A percentile compares a stretch with the other conserved stretches of the same genome.
These are phyloP conservation scores for Apiosordaria backusii DNA, from an alignment of 495 filamentous ascomycete species.

Conservation along the genomic window DNA sequence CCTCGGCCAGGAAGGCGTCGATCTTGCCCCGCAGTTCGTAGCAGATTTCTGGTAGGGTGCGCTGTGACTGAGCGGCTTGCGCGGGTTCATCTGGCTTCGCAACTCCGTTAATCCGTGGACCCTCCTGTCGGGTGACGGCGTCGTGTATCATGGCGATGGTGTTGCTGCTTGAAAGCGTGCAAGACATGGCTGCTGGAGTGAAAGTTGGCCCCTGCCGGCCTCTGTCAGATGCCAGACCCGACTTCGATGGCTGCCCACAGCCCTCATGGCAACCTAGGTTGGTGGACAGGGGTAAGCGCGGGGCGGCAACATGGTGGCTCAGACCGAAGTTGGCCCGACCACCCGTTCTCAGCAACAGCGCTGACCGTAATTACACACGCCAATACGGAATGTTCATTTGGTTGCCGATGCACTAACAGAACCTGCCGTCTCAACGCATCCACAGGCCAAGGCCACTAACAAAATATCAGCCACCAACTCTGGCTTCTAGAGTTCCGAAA, in stretches of 20 bases:
- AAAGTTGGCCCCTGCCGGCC: neutral
- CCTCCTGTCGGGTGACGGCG: neutral
- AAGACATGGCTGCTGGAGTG: neutral
- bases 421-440: neutral
- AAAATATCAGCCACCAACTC: neutral
- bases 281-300: neutral
- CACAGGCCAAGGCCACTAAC: neutral
- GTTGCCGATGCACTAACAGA: slow-evolving; percentile 11
- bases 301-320: neutral
- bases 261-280: neutral
- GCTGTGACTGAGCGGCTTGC: neutral
- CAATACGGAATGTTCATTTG: slow-evolving; percentile 5
- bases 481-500: neutral
- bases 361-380: slow-evolving; percentile 3
- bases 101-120: slow-evolving; percentile 2
- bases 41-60: slow-evolving; percentile 29
- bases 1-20: slow-evolving; percentile 61
- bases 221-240: slow-evolving; percentile 5
- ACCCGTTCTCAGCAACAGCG: neutral
- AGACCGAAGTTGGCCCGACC: slow-evolving; percentile 6
- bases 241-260: neutral
- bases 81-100: neutral
- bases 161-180: neutral
- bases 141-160: slow-evolving; percentile 7
- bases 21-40: slow-evolving; percentile 58